Percentiles rank a stretch among this genome's conserved stretches.
phyloP scores from a whole-genome alignment of 306 rosid species.

The Lathyrus tuberosus region DNA sequence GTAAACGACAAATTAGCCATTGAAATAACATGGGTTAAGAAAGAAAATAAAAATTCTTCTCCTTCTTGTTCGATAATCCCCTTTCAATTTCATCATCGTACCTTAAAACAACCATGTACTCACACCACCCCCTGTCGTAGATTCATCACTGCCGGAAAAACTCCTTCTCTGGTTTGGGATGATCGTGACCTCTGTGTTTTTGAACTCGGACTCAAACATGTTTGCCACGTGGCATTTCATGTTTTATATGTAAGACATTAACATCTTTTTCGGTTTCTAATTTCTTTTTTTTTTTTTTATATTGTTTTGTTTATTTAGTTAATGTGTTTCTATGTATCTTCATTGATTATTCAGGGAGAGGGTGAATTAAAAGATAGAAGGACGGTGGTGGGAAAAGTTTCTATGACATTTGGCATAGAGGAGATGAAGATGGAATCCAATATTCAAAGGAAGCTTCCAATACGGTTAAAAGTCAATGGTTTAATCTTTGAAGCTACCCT shows the following conservation, averaged over 20 bases:
- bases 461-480: slow-evolving; percentile 54
- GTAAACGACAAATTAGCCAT: slow-evolving; percentile 39
- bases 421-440: slow-evolving; percentile 36
- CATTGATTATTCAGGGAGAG: slow-evolving; percentile 40
- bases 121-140: slow-evolving; percentile 38
- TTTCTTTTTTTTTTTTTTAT: not conserved
- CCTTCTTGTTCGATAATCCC: slow-evolving; percentile 39
- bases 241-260: slow-evolving; percentile 55
- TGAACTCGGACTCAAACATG: slow-evolving; percentile 33
- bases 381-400: slow-evolving; percentile 57
- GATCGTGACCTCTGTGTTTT: slow-evolving; percentile 39
- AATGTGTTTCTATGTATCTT: not conserved
- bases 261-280: not conserved
- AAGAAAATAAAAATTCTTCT: slow-evolving; percentile 32
- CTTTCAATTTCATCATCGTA: slow-evolving; percentile 33
- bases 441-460: slow-evolving; percentile 51
- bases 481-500: slow-evolving; percentile 55
- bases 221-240: slow-evolving; percentile 48
- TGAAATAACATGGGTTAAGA: slow-evolving; percentile 40
- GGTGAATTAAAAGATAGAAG: slow-evolving; percentile 32
- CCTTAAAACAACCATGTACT: slow-evolving; percentile 38
- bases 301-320: not conserved
- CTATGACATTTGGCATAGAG: slow-evolving; percentile 42
- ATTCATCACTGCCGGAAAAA: slow-evolving; percentile 1
- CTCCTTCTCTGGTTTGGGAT: slow-evolving; percentile 48